Evolutionary conservation across 768 basidiomycete genomes (phyloP).

Genomic region (Galerina marginata): DNA sequence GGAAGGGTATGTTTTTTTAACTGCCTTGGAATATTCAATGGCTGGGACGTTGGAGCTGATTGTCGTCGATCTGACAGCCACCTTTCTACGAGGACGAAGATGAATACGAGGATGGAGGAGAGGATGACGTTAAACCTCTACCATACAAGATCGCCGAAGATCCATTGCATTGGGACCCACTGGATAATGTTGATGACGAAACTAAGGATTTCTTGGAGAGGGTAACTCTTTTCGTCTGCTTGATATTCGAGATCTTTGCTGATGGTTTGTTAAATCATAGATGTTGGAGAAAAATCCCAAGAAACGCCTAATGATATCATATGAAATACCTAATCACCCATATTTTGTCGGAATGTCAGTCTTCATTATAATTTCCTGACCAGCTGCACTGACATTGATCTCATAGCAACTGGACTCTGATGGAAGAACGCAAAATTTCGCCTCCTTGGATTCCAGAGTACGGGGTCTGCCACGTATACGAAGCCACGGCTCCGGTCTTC

Average conservation of each 20-base stretch:
- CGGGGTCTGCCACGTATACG: slow-evolving; percentile 26
- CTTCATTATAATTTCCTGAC: neutral
- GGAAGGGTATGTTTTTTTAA: slow-evolving; percentile 44
- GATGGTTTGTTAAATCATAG: slow-evolving; percentile 12
- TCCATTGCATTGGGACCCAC: slow-evolving; percentile 25
- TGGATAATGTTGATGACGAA: slow-evolving; percentile 30
- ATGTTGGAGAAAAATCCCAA: slow-evolving; percentile 35
- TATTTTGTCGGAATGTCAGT: slow-evolving; percentile 38
- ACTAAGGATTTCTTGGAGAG: slow-evolving; percentile 31
- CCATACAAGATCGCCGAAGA: slow-evolving; percentile 27
- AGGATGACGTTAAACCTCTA: slow-evolving; percentile 19
- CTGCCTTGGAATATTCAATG: neutral
- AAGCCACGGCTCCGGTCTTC: slow-evolving; percentile 18
- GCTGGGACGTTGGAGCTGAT: neutral
- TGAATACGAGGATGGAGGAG: slow-evolving; percentile 19
- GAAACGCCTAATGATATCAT: slow-evolving; percentile 29
- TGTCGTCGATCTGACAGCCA: slow-evolving; percentile 19
- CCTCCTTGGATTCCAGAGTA: slow-evolving; percentile 32
- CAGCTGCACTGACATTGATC: neutral
- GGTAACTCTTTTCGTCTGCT: slow-evolving; percentile 16
- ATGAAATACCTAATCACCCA: slow-evolving; percentile 34
- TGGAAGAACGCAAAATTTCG: slow-evolving; percentile 26
- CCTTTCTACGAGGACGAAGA: slow-evolving; percentile 30
- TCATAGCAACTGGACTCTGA: slow-evolving; percentile 32
- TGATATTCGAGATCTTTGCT: neutral